A percentile compares a stretch with the other conserved stretches of the same genome.
Evolutionary conservation across 2,329 filamentous ascomycete genomes (phyloP).

Genomic region (Arthrobotrys pseudoclavata): DNA sequence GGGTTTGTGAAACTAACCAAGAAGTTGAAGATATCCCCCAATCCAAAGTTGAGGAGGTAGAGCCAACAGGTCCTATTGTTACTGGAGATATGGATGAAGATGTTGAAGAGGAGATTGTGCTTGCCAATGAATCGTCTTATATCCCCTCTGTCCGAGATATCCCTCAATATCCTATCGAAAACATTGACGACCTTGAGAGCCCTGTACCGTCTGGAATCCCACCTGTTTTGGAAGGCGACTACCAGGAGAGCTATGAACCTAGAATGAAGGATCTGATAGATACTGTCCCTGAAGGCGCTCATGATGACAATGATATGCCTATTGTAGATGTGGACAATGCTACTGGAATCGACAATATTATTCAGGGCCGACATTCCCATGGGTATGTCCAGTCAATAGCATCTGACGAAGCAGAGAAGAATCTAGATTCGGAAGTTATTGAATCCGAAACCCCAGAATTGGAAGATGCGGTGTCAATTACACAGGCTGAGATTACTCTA

Average conservation of each 20-base stretch:
- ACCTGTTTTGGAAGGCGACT: conserved; percentile 21
- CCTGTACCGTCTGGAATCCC: conserved; percentile 18
- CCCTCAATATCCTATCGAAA: conserved; percentile 1
- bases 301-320: neutral
- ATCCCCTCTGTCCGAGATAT: neutral
- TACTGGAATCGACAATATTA: conserved; percentile 28
- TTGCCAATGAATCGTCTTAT: conserved; percentile 38
- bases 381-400: conserved; percentile 47
- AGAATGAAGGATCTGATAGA: conserved; percentile 7
- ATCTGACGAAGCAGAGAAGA: conserved; percentile 41
- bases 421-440: neutral
- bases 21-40: conserved; percentile 20
- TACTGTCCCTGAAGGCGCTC: conserved; percentile 6
- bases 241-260: neutral
- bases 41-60: neutral
- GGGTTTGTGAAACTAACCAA: conserved; percentile 32
- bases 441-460: neutral
- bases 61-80: neutral
- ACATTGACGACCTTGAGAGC: conserved; percentile 34
- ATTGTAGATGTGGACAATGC: neutral
- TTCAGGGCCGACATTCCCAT: conserved; percentile 4
- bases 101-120: conserved; percentile 50
- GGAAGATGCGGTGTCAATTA: neutral
- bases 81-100: conserved; percentile 44
- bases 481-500: neutral